Base-by-base conservation (phyloP, 1,284 basidiomycete species). In the Ustilago bromivora region DNA sequence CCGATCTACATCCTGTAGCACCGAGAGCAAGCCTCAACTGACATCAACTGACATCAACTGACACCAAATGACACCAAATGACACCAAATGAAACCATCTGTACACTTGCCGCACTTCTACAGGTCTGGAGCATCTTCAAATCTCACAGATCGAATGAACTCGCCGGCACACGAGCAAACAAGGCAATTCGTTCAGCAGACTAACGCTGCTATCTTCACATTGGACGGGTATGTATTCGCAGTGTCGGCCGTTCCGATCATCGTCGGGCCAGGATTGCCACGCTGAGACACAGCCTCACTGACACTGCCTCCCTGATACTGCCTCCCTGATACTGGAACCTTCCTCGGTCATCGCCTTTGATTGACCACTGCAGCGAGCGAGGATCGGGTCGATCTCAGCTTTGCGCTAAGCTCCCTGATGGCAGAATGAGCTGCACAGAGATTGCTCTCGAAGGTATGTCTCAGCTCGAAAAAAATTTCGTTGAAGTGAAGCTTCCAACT, bases 381-480 rank as follows among this genome's bases (percentile, higher is more conserved):
- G 76, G 76, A 15, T 58, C 71, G 2, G 76, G 71, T 43, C 67
- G 49, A 35, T 78, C 76, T 15, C 68, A 74, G 47, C 62, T 78
- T 1, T 78, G 76, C 52, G 71, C 71, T 34, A 61, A 75, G 63
- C 64, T 71, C 40, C 23, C 68, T 15, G 64, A 78, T 23, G 76
- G 76, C 3, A 66, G 63, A 11, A 31, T 76, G 38, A 73, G 49
- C 19, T 79, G 77, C 55, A 59, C 46, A 15, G 77, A 79, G 40
- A 79, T 79, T 31, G 77, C 77, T 34, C 67, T 79, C 23, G 77
- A 79, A 77, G 77, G 77, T 79, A 61, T 67, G 74, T 47, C 35
- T 32, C 38, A 12, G 13, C 19, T n/a, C 23, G 23, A 17, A 9
- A 32, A 28, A 28, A 3, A 28, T 0, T 0, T 28, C 23, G 23